phyloP scores from a whole-genome alignment of 768 basidiomycete genomes.

The Xerocomus brunneocitrinus region DNA sequence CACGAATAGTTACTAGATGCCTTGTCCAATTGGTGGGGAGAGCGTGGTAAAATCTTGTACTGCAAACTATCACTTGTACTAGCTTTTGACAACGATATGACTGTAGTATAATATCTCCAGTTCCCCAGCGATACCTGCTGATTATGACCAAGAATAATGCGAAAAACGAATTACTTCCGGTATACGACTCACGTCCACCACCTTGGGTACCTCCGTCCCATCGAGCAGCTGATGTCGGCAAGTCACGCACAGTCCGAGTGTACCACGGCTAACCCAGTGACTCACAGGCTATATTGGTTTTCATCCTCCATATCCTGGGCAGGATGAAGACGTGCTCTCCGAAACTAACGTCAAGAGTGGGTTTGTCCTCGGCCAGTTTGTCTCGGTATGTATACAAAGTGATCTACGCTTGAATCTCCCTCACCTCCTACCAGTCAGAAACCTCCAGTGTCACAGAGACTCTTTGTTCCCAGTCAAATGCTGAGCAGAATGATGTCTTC shows the following conservation, averaged over 20 bases:
- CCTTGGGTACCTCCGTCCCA: conserved; percentile 70
- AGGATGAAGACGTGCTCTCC: conserved; percentile 72
- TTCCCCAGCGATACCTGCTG: too few species aligned
- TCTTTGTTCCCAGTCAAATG: conserved; percentile 11
- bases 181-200: conserved; percentile 67
- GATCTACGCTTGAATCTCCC: background rate
- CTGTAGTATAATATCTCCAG: too few species aligned
- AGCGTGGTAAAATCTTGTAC: too few species aligned
- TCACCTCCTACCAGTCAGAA: conserved; percentile 21
- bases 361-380: conserved; percentile 47
- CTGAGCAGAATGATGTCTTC: conserved; percentile 42
- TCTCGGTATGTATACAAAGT: conserved; percentile 46
- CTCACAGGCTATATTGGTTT: conserved; percentile 68
- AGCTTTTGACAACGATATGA: too few species aligned
- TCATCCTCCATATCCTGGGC: conserved; percentile 66
- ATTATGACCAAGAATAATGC: conserved; percentile 22
- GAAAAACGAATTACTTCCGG: conserved; percentile 36
- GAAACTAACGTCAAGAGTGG: conserved; percentile 64
- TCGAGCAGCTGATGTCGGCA: conserved; percentile 65
- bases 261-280: background rate
- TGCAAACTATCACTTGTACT: too few species aligned
- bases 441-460: conserved; percentile 11
- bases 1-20: too few species aligned
- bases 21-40: too few species aligned
- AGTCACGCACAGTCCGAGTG: conserved; percentile 10